Evolutionary conservation across 2,329 filamentous ascomycete species (phyloP), one percentile per base, ranked within the genome.

Genomic region (Metarhizium robertsii): DNA sequence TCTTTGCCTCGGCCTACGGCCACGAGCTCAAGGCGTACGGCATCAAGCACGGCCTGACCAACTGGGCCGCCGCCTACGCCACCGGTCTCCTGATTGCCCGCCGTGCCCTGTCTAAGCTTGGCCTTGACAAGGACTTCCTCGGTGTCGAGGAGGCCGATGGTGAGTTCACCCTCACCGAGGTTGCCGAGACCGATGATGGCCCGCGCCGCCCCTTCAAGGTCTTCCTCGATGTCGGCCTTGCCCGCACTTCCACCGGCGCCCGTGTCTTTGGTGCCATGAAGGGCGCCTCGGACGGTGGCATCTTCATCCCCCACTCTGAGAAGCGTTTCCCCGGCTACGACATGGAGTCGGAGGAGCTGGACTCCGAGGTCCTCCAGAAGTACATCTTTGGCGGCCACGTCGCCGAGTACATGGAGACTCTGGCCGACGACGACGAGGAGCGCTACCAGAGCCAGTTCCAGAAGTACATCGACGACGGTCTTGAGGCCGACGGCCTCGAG

Each of bases 191-290:
- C 64, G 88, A 92, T 62, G 90, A 95, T 63, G 90, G 88, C 69
- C 87, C 91, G 80, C 92, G 94, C 79, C 92, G 94, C 70, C 94
- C 94, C 73, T 99, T 99, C 90, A 99, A 99, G 88, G 89, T 87
- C 76, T 90, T 88, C 88, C 88, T 99, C 66, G 94, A 99, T 71
- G 94, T 99, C 71, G 94, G 94, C 84, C 90, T 99, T 70, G 83
- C 86, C 78, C 90, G 94, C 71, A 99, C 94, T 72, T 96, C 92
- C 64, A 99, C 94, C 66, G 94, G 94, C 86, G 92, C 92, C 76
- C 92, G 94, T 81, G 85, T 99, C 80, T 99, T 99, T 74, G 94
- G 90, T 78, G 94, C 92, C 78, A 91, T 99, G 89, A 99, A 99
- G 88, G 94, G 94, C 83, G 92, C 92, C 70, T 97, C 92, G 50